Evolutionary conservation across 306 rosid genomes (phyloP), one percentile per base, ranked within the genome.

Genomic region (Neltuma alba): DNA sequence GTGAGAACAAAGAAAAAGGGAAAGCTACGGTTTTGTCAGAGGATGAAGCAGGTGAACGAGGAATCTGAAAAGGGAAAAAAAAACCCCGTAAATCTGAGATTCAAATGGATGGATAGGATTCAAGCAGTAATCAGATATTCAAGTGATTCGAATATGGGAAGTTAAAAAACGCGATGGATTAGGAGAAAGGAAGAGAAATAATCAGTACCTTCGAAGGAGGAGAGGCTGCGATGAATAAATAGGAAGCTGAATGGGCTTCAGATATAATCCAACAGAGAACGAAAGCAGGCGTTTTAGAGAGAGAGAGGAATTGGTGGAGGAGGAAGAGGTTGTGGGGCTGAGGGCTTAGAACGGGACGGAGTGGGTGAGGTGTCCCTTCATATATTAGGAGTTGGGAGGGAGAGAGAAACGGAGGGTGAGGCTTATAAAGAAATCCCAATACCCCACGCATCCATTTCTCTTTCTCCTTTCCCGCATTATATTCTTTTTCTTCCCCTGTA

Each of bases 351-450:
- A 88, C 88, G 91, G 89, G 77, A 86, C 89, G 87, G 81, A 87
- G 86, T 78, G 74, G 87, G 81, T 86, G 81, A 72, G 75, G 87
- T 23, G 88, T 75, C 80, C 33, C 82, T n/a, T 72, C 70, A 36
- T 2, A 41, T 6, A 12, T 41, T 25, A 9, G 82, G 52, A 47
- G 77, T 58, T 77, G 83, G 76, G 76, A 84, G 79, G 75, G 81
- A 41, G 83, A 83, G 71, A 80, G 83, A 75, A 71, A 81, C 61
- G 88, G 79, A 76, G 92, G 77, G 71, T 16, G 66, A 73, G 42
- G 69, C 71, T 83, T 88, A 89, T 89, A 87, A 81, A 86, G 87
- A 81, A 79, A 85, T 88, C 87, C 82, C 63, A 57, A 34, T 44
- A 64, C 38, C 37, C 73, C 82, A 87, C 68, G 85, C 85, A n/a